Conservation (phyloP, 768 basidiomycete genomes). For the button mushroom (Agaricus bisporus) region DNA sequence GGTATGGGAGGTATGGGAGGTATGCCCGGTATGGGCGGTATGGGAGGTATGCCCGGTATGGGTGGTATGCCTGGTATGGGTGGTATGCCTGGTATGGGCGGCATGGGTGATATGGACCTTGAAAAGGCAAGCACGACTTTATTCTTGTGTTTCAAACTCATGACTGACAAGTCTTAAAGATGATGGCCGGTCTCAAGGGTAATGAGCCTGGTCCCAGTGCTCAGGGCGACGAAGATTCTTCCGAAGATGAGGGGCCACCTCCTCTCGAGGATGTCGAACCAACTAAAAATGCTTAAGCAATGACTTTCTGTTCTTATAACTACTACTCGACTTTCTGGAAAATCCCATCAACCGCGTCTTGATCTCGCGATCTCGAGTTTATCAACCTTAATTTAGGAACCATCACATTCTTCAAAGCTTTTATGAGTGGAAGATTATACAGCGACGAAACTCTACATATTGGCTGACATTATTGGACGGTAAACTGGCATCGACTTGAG, state of each 20-base stretch:
- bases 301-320: background rate
- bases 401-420: no score
- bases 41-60: constrained; percentile 40
- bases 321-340: background rate
- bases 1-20: constrained; percentile 56
- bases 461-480: constrained; percentile 15
- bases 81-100: constrained; percentile 9
- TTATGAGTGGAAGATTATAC: no score
- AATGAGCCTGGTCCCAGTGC: constrained; percentile 16
- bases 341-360: no score
- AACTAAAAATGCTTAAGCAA: constrained; percentile 25
- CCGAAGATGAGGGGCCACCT: constrained; percentile 68
- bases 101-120: constrained; percentile 47
- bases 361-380: no score
- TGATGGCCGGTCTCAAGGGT: constrained; percentile 47
- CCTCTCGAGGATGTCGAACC: constrained; percentile 69
- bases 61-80: constrained; percentile 15
- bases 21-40: constrained; percentile 49
- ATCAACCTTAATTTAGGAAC: no score
- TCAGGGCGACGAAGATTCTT: constrained; percentile 38
- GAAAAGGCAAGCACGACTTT: constrained; percentile 40
- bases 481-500: constrained; percentile 17
- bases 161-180: constrained; percentile 21
- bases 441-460: background rate
- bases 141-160: background rate